These are phyloP conservation scores for Platanthera zijinensis DNA, from an alignment of 106 monocot genomes.

Conservation along the genomic window DNA sequence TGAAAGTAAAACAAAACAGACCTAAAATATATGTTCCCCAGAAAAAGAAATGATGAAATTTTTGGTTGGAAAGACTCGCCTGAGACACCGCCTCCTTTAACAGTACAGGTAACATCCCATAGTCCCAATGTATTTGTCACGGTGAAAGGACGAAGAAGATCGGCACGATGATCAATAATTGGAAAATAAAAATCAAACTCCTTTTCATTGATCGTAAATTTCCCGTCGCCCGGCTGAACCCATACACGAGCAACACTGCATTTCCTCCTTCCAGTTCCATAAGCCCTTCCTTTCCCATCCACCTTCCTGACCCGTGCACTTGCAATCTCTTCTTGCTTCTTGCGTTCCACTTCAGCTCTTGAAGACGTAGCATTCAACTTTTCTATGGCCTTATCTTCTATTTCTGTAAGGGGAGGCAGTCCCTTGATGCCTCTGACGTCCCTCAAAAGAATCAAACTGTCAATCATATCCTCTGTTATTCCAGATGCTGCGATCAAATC, in stretches of 20 bases:
- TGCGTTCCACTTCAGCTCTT: constrained; percentile 57
- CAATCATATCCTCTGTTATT: constrained; percentile 91
- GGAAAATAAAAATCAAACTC: constrained; percentile 88
- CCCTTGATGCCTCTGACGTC: constrained; percentile 75
- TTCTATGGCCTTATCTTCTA: constrained; percentile 67
- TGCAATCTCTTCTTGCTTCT: constrained; percentile 79
- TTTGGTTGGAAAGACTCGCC: constrained; percentile 26
- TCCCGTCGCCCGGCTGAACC: constrained; percentile 85
- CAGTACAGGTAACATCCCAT: constrained; percentile 88
- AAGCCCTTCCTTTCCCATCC: constrained; percentile 90
- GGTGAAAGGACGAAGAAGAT: constrained; percentile 80
- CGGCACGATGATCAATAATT: constrained; percentile 79
- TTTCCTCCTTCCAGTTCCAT: constrained; percentile 94
- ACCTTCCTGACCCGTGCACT: constrained; percentile 71
- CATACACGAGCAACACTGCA: constrained; percentile 90
- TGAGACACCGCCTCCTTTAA: constrained; percentile 91
- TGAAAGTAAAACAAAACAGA: not conserved
- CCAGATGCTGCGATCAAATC: constrained; percentile 83
- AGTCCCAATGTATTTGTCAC: constrained; percentile 78
- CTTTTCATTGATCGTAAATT: constrained; percentile 78
- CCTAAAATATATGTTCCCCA: not conserved
- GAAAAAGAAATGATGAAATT: not conserved
- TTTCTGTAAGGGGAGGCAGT: constrained; percentile 75
- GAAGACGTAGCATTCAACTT: constrained; percentile 57
- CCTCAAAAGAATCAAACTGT: constrained; percentile 83